phyloP scores from a whole-genome alignment of 2,329 filamentous ascomycete species.

The Nigrospora sphaerica region DNA sequence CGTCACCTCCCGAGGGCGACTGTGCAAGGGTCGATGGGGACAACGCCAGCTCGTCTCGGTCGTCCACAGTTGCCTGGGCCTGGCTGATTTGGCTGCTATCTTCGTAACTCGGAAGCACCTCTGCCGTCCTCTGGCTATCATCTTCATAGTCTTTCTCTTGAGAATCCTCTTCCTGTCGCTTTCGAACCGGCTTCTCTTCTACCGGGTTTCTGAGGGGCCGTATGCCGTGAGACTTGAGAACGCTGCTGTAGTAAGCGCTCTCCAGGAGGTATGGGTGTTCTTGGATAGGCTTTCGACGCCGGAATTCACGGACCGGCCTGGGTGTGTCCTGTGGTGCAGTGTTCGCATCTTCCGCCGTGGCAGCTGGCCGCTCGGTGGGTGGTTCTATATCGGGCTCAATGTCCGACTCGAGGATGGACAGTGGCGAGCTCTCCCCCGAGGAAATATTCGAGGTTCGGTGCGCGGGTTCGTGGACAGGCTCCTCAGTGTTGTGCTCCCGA shows the following conservation, averaged over 20 bases:
- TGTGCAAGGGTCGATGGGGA: conserved; percentile 2
- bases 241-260: conserved; percentile 44
- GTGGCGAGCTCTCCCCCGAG: too few relatives aligned
- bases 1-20: not conserved
- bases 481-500: too few relatives aligned
- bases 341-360: too few relatives aligned
- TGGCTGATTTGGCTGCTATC: conserved; percentile 27
- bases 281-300: conserved; percentile 52
- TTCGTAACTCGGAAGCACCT: conserved; percentile 16
- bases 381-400: too few relatives aligned
- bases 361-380: too few relatives aligned
- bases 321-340: too few relatives aligned
- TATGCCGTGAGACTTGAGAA: conserved; percentile 47
- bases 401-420: too few relatives aligned
- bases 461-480: too few relatives aligned
- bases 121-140: conserved; percentile 36
- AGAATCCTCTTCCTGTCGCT: conserved; percentile 32
- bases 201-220: conserved; percentile 39
- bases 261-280: conserved; percentile 53
- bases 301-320: not conserved
- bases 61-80: conserved; percentile 7
- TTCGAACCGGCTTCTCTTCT: conserved; percentile 19
- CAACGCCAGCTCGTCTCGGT: conserved; percentile 11
- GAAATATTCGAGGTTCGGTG: too few relatives aligned
- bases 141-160: conserved; percentile 45